Base-by-base conservation (phyloP, 768 basidiomycete genomes). In the Macrolepiota dolichaula region DNA sequence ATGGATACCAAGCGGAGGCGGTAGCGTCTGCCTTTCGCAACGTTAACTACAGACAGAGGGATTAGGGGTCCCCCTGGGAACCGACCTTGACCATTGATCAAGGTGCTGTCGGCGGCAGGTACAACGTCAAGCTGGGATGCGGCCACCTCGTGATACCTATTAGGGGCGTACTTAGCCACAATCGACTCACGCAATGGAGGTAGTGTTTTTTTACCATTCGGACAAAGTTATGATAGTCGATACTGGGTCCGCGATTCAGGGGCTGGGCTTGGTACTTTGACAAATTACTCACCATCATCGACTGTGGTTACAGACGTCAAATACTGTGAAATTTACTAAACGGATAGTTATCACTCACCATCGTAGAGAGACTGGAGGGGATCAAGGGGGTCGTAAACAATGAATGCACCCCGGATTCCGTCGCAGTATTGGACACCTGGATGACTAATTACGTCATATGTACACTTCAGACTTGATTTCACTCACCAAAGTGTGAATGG, bases 21-120 rank as follows among this genome's bases (percentile, higher is more conserved):
- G 63, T 86, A 86, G 4, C 82, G 74, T 47, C 68, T 69, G 12
- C 76, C 75, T 0, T 55, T 61, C 3, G 66, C 49, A 22, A 87
- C 82, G 37, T 73, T 72, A 61, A 86, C 69, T 2, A 85, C 75
- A 0, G 84, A 65, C 25, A 85, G 72, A 1, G 73, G 66, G 1
- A 71, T 65, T 1, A 61, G 25, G 5, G 82, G 78, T 3, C 82
- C 82, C 4, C 73, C 77, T 5, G 62, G 5, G 64, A 76, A 79
- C 44, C 83, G 79, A 22, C 85, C 84, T 15, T 66, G 66, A 0
- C 83, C 83, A 46, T 86, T 86, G 51, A 86, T 83, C 9, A 86
- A 67, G 0, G 78, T 80, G 15, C 83, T 71, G 55, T 82, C 66
- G 0, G 75, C 36, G 1, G 57, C 59, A 0, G 71, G 66, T 9